Evolutionary conservation across 2,329 filamentous ascomycete genomes (phyloP).

Genomic region (Diaporthe capsici): DNA sequence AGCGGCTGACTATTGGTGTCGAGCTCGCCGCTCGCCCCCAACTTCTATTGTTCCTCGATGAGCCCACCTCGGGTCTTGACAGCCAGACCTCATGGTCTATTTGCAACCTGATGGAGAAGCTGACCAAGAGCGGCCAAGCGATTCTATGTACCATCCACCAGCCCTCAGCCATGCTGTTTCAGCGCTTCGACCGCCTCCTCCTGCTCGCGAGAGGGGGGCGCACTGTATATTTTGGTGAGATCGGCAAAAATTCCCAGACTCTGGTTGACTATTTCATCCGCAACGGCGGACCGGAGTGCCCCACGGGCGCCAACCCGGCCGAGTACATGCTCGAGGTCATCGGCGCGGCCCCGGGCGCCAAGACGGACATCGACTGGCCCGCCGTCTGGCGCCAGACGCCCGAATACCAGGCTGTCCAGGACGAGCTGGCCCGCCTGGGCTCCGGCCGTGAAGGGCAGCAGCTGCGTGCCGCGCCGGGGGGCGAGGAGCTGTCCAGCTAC

Average conservation of each 20-base stretch:
- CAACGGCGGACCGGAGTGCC: constrained; percentile 76
- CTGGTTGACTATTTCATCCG: constrained; percentile 83
- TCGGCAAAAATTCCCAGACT: constrained; percentile 77
- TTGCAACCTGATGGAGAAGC: constrained; percentile 84
- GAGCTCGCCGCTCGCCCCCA: constrained; percentile 93
- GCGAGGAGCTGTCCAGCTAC: too few relatives aligned
- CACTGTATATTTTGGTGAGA: constrained; percentile 84
- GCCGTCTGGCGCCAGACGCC: constrained; percentile 72
- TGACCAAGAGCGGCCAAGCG: constrained; percentile 87
- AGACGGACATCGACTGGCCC: constrained; percentile 75
- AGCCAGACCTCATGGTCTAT: constrained; percentile 94
- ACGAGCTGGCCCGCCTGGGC: constrained; percentile 68
- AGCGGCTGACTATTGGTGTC: constrained; percentile 75
- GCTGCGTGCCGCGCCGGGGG: too few relatives aligned
- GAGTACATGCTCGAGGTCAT: constrained; percentile 82
- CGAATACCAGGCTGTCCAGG: constrained; percentile 69
- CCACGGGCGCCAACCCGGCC: constrained; percentile 80
- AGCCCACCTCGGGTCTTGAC: constrained; percentile 91
- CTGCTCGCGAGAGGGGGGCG: constrained; percentile 80
- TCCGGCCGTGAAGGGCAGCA: too few relatives aligned
- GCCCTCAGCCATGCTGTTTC: constrained; percentile 91
- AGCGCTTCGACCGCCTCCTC: constrained; percentile 84
- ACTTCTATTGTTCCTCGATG: constrained; percentile 88
- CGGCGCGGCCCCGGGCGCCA: constrained; percentile 74
- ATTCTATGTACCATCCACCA: constrained; percentile 97